These are phyloP conservation scores for Cladophialophora psammophila DNA, from an alignment of 2,329 filamentous ascomycete species.

Conservation along the genomic window DNA sequence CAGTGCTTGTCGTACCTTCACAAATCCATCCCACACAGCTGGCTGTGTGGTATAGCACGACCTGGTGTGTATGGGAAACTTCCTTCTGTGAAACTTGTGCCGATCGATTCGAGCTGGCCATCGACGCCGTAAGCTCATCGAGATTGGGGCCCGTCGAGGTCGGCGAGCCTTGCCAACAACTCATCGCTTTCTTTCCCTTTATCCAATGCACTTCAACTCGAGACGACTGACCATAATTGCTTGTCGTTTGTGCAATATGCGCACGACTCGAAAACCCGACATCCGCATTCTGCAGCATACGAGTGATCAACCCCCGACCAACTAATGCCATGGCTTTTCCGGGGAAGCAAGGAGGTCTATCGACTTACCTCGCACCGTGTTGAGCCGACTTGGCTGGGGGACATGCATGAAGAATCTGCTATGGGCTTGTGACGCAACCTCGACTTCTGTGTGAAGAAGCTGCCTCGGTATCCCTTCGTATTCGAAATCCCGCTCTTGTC, in stretches of 20 bases:
- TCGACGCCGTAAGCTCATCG: not conserved
- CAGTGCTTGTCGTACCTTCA: not conserved
- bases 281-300: not conserved
- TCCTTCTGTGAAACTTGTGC: not conserved
- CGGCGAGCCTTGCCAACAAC: constrained; percentile 4
- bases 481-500: not conserved
- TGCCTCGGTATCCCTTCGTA: not conserved
- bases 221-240: not conserved
- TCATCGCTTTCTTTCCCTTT: not conserved
- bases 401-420: not conserved
- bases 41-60: no score
- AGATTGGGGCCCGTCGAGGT: not conserved
- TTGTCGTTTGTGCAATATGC: not conserved
- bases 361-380: not conserved
- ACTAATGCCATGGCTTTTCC: not conserved
- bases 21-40: not conserved
- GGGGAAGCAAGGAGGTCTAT: not conserved
- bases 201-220: constrained; percentile 1
- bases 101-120: not conserved
- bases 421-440: not conserved
- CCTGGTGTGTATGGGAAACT: not conserved
- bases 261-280: not conserved
- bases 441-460: not conserved
- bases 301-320: not conserved
- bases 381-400: not conserved